Evolutionary conservation across 1,284 basidiomycete species (phyloP).

Genomic region (Schizopora paradoxa): DNA sequence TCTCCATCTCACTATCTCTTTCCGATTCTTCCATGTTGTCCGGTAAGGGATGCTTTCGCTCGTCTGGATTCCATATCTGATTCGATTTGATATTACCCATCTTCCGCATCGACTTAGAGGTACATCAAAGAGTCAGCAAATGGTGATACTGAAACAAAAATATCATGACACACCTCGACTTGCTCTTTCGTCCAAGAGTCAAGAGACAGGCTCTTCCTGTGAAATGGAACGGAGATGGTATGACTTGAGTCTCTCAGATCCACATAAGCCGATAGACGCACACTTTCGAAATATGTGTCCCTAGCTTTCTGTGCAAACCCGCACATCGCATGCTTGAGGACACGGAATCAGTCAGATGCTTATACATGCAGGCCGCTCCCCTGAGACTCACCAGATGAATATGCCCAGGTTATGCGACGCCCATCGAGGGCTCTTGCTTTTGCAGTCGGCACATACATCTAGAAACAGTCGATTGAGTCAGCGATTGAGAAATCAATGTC

Average conservation of each 20-base stretch:
- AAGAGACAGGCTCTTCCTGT: slow-evolving; percentile 77
- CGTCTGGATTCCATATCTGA: slow-evolving; percentile 68
- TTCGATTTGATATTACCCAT: slow-evolving; percentile 78
- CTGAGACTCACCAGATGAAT: slow-evolving; percentile 61
- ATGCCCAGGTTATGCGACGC: slow-evolving; percentile 77
- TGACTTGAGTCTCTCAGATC: slow-evolving; percentile 18
- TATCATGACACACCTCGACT: slow-evolving; percentile 55
- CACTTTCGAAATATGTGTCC: slow-evolving; percentile 83
- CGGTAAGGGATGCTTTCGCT: slow-evolving; percentile 70
- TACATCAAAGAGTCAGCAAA: slow-evolving; percentile 14
- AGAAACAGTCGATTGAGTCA: slow-evolving; percentile 10
- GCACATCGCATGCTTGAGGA: slow-evolving; percentile 68
- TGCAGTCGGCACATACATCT: slow-evolving; percentile 86
- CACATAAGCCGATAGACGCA: slow-evolving; percentile 34
- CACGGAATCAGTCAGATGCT: slow-evolving; percentile 4
- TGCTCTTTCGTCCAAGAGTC: slow-evolving; percentile 85
- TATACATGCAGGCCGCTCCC: background rate
- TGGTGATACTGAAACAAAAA: slow-evolving; percentile 14
- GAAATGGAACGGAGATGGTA: no score
- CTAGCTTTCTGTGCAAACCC: slow-evolving; percentile 84
- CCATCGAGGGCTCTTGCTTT: slow-evolving; percentile 72
- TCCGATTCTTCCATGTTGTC: slow-evolving; percentile 74
- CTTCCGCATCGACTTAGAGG: slow-evolving; percentile 59
- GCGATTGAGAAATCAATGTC: slow-evolving; percentile 10
- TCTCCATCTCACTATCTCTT: slow-evolving; percentile 79